Percentiles rank a stretch among this genome's conserved stretches.
These are phyloP conservation scores for Venturia effusa DNA, from an alignment of 2,329 filamentous ascomycete species.

Conservation along the genomic window DNA sequence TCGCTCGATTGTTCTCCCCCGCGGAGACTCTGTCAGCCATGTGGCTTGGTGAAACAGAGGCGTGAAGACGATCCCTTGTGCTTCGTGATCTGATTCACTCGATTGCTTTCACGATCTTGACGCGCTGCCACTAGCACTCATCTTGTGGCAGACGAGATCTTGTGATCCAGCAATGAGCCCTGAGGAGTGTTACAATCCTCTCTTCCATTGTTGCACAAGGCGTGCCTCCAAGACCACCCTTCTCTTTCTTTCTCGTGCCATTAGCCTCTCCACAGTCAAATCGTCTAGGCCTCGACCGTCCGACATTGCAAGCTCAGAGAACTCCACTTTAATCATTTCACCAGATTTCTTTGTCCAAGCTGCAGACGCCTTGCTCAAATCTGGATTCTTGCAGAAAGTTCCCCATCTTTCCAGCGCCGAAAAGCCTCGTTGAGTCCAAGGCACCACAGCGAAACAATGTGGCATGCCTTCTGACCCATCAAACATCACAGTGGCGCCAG, in stretches of 20 bases:
- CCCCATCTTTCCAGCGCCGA: conserved; percentile 27
- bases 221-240: not conserved
- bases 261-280: not conserved
- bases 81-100: not conserved
- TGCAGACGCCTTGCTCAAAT: conserved; percentile 15
- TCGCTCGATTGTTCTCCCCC: not conserved
- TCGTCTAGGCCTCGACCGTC: not conserved
- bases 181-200: not conserved
- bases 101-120: not conserved
- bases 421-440: conserved; percentile 23
- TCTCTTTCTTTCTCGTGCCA: not conserved
- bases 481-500: conserved; percentile 52
- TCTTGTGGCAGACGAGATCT: no score
- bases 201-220: not conserved
- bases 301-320: not conserved
- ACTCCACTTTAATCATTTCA: not conserved
- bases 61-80: not conserved
- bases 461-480: conserved; percentile 74
- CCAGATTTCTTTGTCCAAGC: not conserved
- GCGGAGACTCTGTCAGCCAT: not conserved
- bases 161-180: not conserved
- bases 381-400: conserved; percentile 21
- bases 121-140: not conserved
- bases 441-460: conserved; percentile 48
- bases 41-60: not conserved